These are phyloP conservation scores for Porcisia hertigi DNA, from an alignment of 208 protist genomes.

Conservation along the genomic window DNA sequence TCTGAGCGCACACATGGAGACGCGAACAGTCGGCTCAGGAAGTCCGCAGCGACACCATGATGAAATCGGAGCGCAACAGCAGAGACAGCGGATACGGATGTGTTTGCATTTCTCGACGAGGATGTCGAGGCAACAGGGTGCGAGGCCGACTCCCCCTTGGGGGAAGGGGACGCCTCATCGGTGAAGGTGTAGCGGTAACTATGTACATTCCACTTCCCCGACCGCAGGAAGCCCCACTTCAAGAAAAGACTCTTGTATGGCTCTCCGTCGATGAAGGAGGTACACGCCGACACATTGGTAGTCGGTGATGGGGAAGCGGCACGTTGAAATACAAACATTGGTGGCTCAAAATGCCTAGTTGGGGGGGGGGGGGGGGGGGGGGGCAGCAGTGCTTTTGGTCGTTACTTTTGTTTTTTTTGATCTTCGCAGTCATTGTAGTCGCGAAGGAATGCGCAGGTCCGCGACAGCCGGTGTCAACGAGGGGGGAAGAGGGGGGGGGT, in stretches of 20 bases:
- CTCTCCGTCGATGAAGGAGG: constrained; percentile 6
- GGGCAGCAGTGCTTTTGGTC: background rate
- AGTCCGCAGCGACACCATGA: constrained; percentile 40
- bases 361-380: background rate
- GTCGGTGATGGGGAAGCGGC: background rate
- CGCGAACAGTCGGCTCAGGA: constrained; percentile 39
- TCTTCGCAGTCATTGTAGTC: no score
- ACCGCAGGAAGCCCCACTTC: constrained; percentile 33
- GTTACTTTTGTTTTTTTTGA: background rate
- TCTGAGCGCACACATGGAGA: constrained; percentile 19
- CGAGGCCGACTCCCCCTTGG: background rate
- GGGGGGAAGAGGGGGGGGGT: background rate
- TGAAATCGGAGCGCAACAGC: constrained; percentile 46
- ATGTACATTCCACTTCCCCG: constrained; percentile 12
- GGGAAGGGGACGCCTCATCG: background rate
- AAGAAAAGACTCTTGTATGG: constrained; percentile 19
- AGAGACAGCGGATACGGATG: background rate
- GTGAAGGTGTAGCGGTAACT: constrained; percentile 13
- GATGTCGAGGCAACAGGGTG: background rate
- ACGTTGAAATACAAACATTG: constrained; percentile 15
- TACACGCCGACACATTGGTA: background rate
- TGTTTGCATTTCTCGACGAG: background rate
- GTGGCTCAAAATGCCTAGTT: background rate
- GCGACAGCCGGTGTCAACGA: no score
- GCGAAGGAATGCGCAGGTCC: no score